A percentile compares a stretch with the other conserved stretches of the same genome.
Evolutionary conservation across 2,329 filamentous ascomycete genomes (phyloP).

Genomic region (Microdochium bolleyi): DNA sequence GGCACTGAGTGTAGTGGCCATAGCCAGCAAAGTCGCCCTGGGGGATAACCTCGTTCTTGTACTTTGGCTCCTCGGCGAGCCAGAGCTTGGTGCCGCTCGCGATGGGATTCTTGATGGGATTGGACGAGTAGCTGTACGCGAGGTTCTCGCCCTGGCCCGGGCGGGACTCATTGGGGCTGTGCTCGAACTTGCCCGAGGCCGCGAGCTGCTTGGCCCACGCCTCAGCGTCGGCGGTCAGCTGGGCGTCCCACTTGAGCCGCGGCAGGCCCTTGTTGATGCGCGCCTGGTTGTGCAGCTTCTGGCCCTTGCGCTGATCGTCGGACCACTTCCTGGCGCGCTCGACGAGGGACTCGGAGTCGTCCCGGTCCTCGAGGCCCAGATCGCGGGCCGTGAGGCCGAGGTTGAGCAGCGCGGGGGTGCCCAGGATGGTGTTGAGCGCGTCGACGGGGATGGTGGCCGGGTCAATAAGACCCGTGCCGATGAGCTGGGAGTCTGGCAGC

Average conservation of each 20-base stretch:
- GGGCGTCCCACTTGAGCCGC: background rate
- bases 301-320: background rate
- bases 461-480: background rate
- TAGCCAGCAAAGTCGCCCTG: slow-evolving; percentile 5
- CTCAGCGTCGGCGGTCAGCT: background rate
- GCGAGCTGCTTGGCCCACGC: background rate
- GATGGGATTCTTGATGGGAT: background rate
- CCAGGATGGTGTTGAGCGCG: background rate
- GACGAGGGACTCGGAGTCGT: too few relatives aligned
- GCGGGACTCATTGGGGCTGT: background rate
- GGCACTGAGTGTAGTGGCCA: slow-evolving; percentile 14
- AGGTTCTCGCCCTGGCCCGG: slow-evolving; percentile 7
- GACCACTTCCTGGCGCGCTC: too few relatives aligned
- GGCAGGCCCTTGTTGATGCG: background rate
- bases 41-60: slow-evolving; percentile 2
- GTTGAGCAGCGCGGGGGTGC: background rate
- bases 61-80: slow-evolving; percentile 4
- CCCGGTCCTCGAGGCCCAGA: background rate
- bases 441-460: background rate
- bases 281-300: background rate
- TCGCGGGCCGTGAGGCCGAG: background rate
- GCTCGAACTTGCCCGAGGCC: background rate
- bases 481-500: background rate
- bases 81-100: slow-evolving; percentile 3
- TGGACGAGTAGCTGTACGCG: slow-evolving; percentile 1